Base-by-base conservation (phyloP, 306 rosid genomes). In the Vachellia collinsii region DNA sequence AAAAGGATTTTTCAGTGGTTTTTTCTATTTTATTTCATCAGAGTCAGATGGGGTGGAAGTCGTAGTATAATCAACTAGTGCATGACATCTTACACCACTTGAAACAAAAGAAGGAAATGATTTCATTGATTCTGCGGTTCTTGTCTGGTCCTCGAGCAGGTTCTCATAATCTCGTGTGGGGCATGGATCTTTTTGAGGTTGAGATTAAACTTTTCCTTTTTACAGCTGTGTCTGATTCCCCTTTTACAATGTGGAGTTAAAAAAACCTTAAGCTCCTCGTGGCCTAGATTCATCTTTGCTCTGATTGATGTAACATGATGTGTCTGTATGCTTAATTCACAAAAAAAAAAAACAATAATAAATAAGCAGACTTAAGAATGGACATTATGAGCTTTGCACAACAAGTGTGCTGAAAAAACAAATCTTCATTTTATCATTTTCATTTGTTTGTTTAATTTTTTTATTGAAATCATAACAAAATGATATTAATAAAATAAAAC, bases 181-280 rank as follows among this genome's bases (percentile, higher is more conserved):
- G 75, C 86, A 83, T 46, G 58, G 82, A 79, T 84, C 84, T 81
- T 75, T 67, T 73, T 29, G 77, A 76, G 81, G 79, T 84, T 63
- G 75, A 77, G 78, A 81, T 76, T 73, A 12, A 73, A 56, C 37
- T 23, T 53, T 78, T 70, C 5, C 14, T 17, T 25, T 53, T 77
- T 81, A 77, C 76, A 77, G 37, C 75, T 41, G 56, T 65, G 46
- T 47, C 34, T 77, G 62, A 7, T 56, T 38, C 50, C 22, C 73
- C 69, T 6, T 61, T 71, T 58, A 70, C 72, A 58, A 48, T 42
- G 61, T 51, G 61, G 64, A 79, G 77, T 82, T 62, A 62, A 63
- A 74, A 68, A 44, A 59, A 62, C 77, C 61, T 66, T 46, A 37
- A 56, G 36, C 46, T 44, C 84, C 78, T 82, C 36, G 65, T 75